Percentiles rank a stretch among this genome's conserved stretches.
Conservation (phyloP, 768 basidiomycete genomes). For the Lyophyllum atratum region DNA sequence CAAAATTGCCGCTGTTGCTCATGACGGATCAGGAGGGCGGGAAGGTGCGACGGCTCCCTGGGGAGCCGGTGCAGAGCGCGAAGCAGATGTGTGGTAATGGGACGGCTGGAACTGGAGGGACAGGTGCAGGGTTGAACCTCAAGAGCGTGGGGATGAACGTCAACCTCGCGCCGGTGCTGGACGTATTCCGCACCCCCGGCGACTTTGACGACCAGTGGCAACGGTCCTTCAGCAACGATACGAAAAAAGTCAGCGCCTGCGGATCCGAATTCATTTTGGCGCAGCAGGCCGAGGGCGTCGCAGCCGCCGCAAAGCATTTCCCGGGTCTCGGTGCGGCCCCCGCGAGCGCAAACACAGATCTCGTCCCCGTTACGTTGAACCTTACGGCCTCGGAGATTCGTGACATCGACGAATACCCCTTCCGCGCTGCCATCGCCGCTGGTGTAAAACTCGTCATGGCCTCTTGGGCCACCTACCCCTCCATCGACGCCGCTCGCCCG, state of each 20-base stretch:
- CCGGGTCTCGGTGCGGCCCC: conserved; percentile 18
- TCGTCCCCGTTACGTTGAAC: conserved; percentile 11
- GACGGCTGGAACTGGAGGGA: conserved; percentile 8
- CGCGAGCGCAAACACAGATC: conserved; percentile 7
- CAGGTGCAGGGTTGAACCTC: conserved; percentile 12
- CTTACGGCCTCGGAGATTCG: conserved; percentile 9
- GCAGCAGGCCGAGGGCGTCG: conserved; percentile 14
- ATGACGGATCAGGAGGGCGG: conserved; percentile 22
- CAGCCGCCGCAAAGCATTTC: conserved; percentile 18
- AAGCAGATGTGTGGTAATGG: conserved; percentile 14
- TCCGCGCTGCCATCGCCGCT: conserved; percentile 10
- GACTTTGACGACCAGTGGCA: conserved; percentile 14
- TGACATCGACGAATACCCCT: conserved; percentile 14
- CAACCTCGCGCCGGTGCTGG: conserved; percentile 18
- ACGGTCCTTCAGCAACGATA: conserved; percentile 17
- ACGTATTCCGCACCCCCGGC: conserved; percentile 15
- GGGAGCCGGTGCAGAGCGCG: conserved; percentile 15
- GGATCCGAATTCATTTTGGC: conserved; percentile 12
- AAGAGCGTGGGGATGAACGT: conserved; percentile 16
- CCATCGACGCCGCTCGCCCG: conserved; percentile 11
- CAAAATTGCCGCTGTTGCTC: conserved; percentile 12
- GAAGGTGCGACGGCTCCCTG: conserved; percentile 13
- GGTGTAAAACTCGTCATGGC: conserved; percentile 18
- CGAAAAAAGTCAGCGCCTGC: conserved; percentile 6
- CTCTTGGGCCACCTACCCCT: conserved; percentile 15